A percentile compares a stretch with the other conserved stretches of the same genome.
phyloP scores from a whole-genome alignment of 2,329 filamentous ascomycete species.

The Pseudogymnoascus pannorum region DNA sequence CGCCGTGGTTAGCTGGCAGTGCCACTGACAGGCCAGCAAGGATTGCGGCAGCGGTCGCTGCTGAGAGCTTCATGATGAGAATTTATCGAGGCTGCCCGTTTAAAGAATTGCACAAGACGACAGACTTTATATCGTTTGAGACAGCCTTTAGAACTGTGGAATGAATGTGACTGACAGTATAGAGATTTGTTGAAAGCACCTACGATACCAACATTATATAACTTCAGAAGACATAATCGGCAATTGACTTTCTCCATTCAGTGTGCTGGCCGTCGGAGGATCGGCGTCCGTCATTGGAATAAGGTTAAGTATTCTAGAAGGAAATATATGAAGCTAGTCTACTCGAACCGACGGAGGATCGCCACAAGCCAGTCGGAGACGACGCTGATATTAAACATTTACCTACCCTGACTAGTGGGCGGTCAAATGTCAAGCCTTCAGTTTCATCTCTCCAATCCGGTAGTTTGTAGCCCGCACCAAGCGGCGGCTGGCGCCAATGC shows the following conservation, averaged over 20 bases:
- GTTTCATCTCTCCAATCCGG: not conserved
- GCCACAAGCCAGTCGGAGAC: not conserved
- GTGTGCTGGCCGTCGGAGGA: not conserved
- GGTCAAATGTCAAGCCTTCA: not conserved
- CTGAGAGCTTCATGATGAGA: not conserved
- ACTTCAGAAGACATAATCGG: not conserved
- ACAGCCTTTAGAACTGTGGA: not conserved
- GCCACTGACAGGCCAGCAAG: not conserved
- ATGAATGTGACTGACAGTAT: not conserved
- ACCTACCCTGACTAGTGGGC: not conserved
- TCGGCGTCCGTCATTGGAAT: not conserved
- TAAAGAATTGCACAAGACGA: not conserved
- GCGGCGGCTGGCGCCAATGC: not conserved
- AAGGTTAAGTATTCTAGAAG: not conserved
- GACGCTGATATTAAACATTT: not conserved
- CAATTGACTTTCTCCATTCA: not conserved
- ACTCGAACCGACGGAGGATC: not conserved
- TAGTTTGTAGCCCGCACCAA: not conserved
- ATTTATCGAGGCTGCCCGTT: not conserved
- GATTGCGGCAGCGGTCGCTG: not conserved
- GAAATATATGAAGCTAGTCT: not conserved
- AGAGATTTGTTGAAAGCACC: not conserved
- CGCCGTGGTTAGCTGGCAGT: not conserved
- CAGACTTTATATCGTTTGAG: not conserved
- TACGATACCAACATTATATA: not conserved